Conservation (phyloP, 2,329 filamentous ascomycete genomes). For the Hypoxylon sp. region DNA sequence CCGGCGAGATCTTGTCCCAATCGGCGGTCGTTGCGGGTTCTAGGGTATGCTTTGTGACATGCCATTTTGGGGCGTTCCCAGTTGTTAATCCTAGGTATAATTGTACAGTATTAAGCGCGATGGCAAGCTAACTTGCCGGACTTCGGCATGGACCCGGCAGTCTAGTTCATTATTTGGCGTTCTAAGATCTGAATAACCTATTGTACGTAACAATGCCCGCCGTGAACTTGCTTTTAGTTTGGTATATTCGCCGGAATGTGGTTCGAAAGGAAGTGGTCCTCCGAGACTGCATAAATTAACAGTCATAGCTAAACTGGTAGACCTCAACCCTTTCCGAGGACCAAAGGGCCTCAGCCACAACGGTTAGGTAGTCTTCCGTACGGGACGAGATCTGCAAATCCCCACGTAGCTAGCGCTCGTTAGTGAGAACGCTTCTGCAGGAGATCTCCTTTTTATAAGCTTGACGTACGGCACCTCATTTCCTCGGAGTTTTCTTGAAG, state of each 20-base stretch:
- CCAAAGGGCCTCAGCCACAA: background rate
- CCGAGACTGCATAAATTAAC: constrained; percentile 1
- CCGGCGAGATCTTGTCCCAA: constrained; percentile 15
- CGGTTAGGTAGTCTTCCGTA: constrained; percentile 9
- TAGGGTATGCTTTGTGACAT: background rate
- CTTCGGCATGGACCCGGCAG: background rate
- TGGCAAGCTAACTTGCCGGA: background rate
- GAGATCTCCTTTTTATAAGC: constrained; percentile 5
- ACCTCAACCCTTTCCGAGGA: constrained; percentile 6
- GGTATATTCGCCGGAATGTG: background rate
- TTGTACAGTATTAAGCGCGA: background rate
- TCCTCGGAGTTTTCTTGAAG: constrained; percentile 10
- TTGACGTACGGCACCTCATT: background rate
- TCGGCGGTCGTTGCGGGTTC: constrained; percentile 12
- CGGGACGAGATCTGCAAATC: constrained; percentile 15
- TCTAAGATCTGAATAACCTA: constrained; percentile 23
- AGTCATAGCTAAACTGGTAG: too few relatives aligned
- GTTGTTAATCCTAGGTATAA: constrained; percentile 10
- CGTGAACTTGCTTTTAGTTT: constrained; percentile 20
- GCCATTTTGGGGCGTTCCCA: constrained; percentile 1
- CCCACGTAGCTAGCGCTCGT: constrained; percentile 14
- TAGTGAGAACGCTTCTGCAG: constrained; percentile 13
- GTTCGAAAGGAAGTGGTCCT: background rate
- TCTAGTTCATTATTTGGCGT: background rate
- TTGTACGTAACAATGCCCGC: constrained; percentile 7